Evolutionary conservation across 202 grass and related monocot genomes (phyloP).

Genomic region (Alloteropsis angusta): DNA sequence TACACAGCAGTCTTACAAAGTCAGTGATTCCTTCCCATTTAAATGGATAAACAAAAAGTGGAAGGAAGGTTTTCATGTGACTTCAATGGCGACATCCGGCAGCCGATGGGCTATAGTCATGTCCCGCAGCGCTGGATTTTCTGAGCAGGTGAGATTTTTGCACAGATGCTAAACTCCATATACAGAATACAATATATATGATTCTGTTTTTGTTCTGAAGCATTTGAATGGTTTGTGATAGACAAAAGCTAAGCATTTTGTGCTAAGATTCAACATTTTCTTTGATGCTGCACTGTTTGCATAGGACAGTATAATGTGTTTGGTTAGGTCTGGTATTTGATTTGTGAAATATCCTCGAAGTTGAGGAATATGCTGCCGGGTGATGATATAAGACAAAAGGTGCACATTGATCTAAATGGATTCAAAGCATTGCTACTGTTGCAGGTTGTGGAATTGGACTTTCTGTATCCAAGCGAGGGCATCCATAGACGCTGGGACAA

Average conservation of each 20-base stretch:
- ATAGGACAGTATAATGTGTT: background rate
- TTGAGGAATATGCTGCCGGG: background rate
- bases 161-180: background rate
- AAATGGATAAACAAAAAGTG: slow-evolving; percentile 79
- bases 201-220: background rate
- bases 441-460: slow-evolving; percentile 64
- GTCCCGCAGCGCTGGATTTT: slow-evolving; percentile 51
- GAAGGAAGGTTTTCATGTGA: slow-evolving; percentile 72
- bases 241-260: background rate
- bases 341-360: background rate
- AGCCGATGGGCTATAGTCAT: slow-evolving; percentile 63
- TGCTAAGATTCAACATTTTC: background rate
- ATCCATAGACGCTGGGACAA: slow-evolving; percentile 54
- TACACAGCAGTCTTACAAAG: slow-evolving; percentile 65
- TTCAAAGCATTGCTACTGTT: background rate
- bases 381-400: background rate
- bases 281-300: background rate
- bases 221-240: background rate
- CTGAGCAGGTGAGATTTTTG: slow-evolving; percentile 43
- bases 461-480: slow-evolving; percentile 59
- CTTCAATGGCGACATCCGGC: slow-evolving; percentile 58
- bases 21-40: slow-evolving; percentile 60
- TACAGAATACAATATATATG: background rate
- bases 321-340: background rate
- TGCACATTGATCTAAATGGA: background rate